Conservation (phyloP, 352 stramenopile genomes). For the Pythium graminicola region DNA sequence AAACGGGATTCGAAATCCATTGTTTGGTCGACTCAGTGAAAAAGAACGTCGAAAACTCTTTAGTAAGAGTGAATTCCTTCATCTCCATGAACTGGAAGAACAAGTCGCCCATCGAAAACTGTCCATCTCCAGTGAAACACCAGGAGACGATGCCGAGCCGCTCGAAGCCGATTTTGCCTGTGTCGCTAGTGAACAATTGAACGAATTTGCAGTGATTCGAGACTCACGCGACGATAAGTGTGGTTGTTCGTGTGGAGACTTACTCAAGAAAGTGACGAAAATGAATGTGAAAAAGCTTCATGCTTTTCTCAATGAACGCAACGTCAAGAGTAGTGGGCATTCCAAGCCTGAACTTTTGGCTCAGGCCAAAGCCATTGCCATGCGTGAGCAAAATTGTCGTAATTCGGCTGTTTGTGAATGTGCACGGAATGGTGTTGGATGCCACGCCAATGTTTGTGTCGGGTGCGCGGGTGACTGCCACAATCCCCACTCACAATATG, state of each 20-base stretch:
- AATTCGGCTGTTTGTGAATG: constrained; percentile 66
- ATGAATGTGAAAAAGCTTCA: constrained; percentile 83
- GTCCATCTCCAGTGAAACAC: constrained; percentile 2
- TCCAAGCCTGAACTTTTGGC: constrained; percentile 66
- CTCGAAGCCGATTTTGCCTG: constrained; percentile 55
- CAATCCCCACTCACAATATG: constrained; percentile 66
- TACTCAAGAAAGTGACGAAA: constrained; percentile 77
- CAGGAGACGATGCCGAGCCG: not conserved
- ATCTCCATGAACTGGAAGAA: constrained; percentile 16
- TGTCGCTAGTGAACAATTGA: constrained; percentile 74
- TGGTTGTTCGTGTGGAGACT: constrained; percentile 73
- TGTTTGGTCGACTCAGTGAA: constrained; percentile 69
- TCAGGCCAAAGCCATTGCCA: constrained; percentile 52
- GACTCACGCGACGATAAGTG: constrained; percentile 69
- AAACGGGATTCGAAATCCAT: constrained; percentile 59
- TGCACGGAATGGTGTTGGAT: constrained; percentile 61
- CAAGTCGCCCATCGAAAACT: constrained; percentile 17
- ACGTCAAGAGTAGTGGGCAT: constrained; percentile 35
- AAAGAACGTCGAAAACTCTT: constrained; percentile 67
- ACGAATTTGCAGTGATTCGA: constrained; percentile 76
- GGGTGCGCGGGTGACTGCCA: constrained; percentile 65
- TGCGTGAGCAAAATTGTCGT: constrained; percentile 67
- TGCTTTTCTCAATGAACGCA: constrained; percentile 51
- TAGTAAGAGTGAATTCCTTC: constrained; percentile 28
- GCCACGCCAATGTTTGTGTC: constrained; percentile 66